phyloP scores from a whole-genome alignment of 2,329 filamentous ascomycete species.

The Fusarium robinianum region DNA sequence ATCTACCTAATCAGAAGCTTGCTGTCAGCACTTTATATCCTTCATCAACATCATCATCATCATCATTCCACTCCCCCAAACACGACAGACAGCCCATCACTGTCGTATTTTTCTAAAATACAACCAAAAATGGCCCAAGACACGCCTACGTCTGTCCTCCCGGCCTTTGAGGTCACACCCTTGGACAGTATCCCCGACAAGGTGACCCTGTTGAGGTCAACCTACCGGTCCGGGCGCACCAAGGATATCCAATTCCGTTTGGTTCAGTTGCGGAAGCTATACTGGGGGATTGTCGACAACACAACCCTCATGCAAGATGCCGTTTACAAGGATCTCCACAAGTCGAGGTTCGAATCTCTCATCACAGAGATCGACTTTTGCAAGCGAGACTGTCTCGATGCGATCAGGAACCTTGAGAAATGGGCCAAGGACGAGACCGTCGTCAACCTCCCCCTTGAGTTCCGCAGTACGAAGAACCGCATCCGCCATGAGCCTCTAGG shows the following conservation, averaged over 20 bases:
- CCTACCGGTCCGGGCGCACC: constrained; percentile 81
- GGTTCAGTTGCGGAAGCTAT: constrained; percentile 87
- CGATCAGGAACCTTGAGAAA: constrained; percentile 75
- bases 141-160: constrained; percentile 46
- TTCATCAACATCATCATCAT: background rate
- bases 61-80: constrained; percentile 13
- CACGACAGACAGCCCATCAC: no score
- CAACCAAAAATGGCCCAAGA: constrained; percentile 44
- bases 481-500: constrained; percentile 89
- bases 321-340: constrained; percentile 76
- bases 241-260: constrained; percentile 81
- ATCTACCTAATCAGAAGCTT: background rate
- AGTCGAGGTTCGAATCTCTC: constrained; percentile 74
- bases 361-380: constrained; percentile 78
- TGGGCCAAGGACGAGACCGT: constrained; percentile 84
- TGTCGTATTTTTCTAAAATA: background rate
- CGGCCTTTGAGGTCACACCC: constrained; percentile 62
- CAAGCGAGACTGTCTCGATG: constrained; percentile 79
- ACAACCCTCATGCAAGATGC: constrained; percentile 74
- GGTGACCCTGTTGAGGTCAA: constrained; percentile 63
- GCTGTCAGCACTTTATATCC: constrained; percentile 14
- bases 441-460: constrained; percentile 69
- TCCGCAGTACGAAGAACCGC: constrained; percentile 70
- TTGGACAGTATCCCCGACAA: constrained; percentile 67
- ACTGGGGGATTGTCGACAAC: constrained; percentile 88